Base-by-base conservation (phyloP, 2,329 filamentous ascomycete genomes). In the Botrytis paeoniae region DNA sequence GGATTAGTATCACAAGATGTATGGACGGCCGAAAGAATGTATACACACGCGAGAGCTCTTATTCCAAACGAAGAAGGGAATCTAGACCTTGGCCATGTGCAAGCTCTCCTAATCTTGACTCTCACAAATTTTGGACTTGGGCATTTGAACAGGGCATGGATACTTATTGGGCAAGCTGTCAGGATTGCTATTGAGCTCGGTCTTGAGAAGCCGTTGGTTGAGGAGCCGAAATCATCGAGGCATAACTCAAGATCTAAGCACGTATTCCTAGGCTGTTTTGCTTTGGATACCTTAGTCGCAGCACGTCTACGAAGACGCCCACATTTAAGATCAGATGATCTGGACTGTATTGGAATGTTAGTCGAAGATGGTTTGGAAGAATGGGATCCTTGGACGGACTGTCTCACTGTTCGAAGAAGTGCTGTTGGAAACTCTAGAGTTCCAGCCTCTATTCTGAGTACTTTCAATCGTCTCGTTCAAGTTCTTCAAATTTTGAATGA, bases 381-480 rank as follows among this genome's bases (percentile, higher is more conserved):
- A 82, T 93, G 91, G 91, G 89, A 92, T 76, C 89, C 90, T 1
- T 94, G 92, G 92, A 84, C 85, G 29, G 87, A 89, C 39, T 84
- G 85, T 74, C 77, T 84, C 73, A 81, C 82, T 75, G 82, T 83
- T 59, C 78, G 81, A 35, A 75, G 83, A 74, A 74, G 62, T 29
- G 71, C 51, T 41, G 63, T 62, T 16, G 74, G 72, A 14, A 76
- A 73, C 29, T 75, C 77, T 51, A 81, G 78, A 70, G 75, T 78
- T 43, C 81, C 81, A 22, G 78, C 76, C n/a, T 79, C 78, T 39
- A 79, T 81, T 43, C 74, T 81, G 37, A 81, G 81, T 51, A 78
- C 79, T 25, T 77, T 81, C 65, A 81, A 81, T 59, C 78, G 78
- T 8, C 74, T 84, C 10, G 78, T 81, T 37, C 75, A 78, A 70